Base-by-base conservation (phyloP, 2,329 filamentous ascomycete genomes). In the Rhynchosporium secalis region DNA sequence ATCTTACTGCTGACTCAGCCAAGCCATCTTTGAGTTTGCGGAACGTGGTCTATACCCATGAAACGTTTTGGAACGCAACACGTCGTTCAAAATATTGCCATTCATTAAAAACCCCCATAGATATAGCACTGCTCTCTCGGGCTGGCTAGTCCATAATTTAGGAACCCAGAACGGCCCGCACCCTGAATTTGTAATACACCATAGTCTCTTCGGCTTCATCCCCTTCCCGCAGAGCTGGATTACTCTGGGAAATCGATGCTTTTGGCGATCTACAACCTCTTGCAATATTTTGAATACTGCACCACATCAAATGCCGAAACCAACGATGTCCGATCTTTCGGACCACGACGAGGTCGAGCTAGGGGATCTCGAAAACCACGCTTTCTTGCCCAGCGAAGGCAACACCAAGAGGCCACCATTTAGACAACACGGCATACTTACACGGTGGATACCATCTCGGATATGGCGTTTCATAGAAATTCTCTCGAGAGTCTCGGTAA, bases 351-450 rank as follows among this genome's bases (percentile, higher is more conserved):
- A 65, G 10, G 31, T 65, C 26, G 49, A 61, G 20, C 33, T 65
- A 20, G 54, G 56, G 8, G 61, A 63, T n/a, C 57, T 61, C 7
- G 65, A 66, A 43, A 56, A 61, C 28, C 58, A 62, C 41, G 65
- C 65, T n/a, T 66, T 66, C 51, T 51, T 66, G 4, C 60, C 62
- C 9, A 26, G 33, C 1, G 56, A 54, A 9, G 43, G 28, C 33
- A 36, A 36, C 33, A 38, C 54, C 6, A 12, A 59, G 7, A 63
- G 49, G 4, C 10, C 40, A 6, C 20, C 15, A 29, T 48, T 41
- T 20, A 38, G 36, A 8, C 26, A 46, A 20, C 40, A 52, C n/a
- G 63, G 56, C 33, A 31, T 52, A 29, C 41, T 66, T 33, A 46
- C 52, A 28, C 15, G 47, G 48, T 67, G 57, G 56, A 48, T 67